Base-by-base conservation (phyloP, 2,329 filamentous ascomycete genomes). In the Stagonosporopsis rhizophila region DNA sequence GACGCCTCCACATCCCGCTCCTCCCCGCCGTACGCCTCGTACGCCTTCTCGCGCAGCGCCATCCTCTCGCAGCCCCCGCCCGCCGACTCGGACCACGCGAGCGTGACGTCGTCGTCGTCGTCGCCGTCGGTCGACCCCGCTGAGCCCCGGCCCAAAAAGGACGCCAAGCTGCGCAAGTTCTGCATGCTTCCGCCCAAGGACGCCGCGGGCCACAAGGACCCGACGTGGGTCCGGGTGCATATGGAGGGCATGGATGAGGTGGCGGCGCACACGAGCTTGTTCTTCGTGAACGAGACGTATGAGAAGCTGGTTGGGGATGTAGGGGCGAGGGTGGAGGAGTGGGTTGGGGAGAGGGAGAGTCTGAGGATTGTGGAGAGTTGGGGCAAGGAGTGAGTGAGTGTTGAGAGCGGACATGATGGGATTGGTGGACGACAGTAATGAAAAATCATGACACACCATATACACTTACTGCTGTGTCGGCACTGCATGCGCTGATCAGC, bases 201-300 rank as follows among this genome's bases (percentile, higher is more conserved):
- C 47, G 76, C 80, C 19, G 80, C 81, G 48, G 87, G 86, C 6
- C 78, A 81, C 57, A 78, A 81, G 39, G 91, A 96, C 71, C 78
- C 83, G 4, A 85, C 87, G 15, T 96, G 93, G 92, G 79, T 92
- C 1, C 82, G 88, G 40, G 84, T 96, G 2, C 88, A 87, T 67
- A 95, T 97, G 90, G 84, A 89, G 55, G 87, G 87, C 48, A 87
- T 95, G 58, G 92, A 96, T 70, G 91, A 96, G 75, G 89, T 96
- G 1, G 87, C 86, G 6, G 93, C 92, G 9, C 92, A 96, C 72
- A 94, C 91, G 59, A 88, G 89, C 0, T 78, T 96, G 47, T 96
- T 96, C 77, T 85, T 91, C 12, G 77, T 86, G 0, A 87, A 89
- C 6, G 82, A 87, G 57, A 88, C 90, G 54, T 94, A 95, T 69